Percentiles rank a stretch among this genome's conserved stretches.
Conservation (phyloP, 768 basidiomycete genomes). For the Boletus barrowsii region DNA sequence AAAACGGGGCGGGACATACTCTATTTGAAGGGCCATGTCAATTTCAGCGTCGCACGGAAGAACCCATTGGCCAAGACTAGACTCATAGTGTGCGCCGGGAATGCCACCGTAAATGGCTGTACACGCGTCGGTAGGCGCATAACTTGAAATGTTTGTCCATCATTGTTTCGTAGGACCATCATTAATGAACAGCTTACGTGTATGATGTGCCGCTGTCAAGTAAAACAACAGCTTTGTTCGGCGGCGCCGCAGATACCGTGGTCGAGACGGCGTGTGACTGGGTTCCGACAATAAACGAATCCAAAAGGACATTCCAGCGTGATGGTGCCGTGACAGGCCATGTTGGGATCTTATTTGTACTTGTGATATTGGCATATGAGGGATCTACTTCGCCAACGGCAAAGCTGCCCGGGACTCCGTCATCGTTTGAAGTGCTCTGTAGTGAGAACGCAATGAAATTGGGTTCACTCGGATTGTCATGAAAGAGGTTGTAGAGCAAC, state of each 20-base stretch:
- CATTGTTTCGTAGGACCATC: not conserved
- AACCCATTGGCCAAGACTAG: constrained; percentile 55
- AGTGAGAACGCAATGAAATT: constrained; percentile 81
- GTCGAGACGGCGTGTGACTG: constrained; percentile 52
- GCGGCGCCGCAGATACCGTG: constrained; percentile 53
- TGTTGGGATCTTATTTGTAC: constrained; percentile 60
- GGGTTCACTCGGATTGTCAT: constrained; percentile 61
- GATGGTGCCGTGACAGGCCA: constrained; percentile 63
- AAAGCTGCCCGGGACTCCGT: constrained; percentile 64
- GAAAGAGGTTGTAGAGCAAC: constrained; percentile 74
- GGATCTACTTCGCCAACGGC: constrained; percentile 73
- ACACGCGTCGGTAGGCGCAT: constrained; percentile 62
- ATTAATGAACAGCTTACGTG: constrained; percentile 46
- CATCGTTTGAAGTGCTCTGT: constrained; percentile 53
- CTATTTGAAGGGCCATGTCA: constrained; percentile 76
- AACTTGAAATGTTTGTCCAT: constrained; percentile 40
- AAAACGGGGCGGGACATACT: constrained; percentile 41
- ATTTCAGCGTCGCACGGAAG: constrained; percentile 76
- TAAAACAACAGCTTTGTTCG: constrained; percentile 68
- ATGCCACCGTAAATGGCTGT: constrained; percentile 67
- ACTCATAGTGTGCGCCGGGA: constrained; percentile 58
- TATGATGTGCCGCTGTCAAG: constrained; percentile 83
- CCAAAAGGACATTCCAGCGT: constrained; percentile 77
- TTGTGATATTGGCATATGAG: constrained; percentile 56
- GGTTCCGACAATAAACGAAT: constrained; percentile 62